These are phyloP conservation scores for Tranzscheliella williamsii DNA, from an alignment of 1,284 basidiomycete species.

Conservation along the genomic window DNA sequence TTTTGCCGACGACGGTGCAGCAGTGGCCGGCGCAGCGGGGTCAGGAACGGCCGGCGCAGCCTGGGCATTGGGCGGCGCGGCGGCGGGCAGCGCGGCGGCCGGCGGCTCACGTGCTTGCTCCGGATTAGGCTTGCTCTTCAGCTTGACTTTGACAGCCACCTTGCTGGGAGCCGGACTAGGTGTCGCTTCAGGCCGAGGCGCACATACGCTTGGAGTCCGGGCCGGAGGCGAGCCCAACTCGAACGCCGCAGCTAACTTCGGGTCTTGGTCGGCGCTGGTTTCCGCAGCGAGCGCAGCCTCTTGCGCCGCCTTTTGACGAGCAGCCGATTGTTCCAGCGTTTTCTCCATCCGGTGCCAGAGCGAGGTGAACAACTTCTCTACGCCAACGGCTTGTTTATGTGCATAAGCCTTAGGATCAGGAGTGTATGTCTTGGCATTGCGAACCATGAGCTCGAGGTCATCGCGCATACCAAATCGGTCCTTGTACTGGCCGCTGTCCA, in stretches of 20 bases:
- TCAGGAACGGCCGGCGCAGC: slow-evolving; percentile 1
- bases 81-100: slow-evolving; percentile 14
- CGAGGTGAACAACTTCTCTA: slow-evolving; percentile 84
- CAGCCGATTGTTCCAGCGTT: slow-evolving; percentile 59
- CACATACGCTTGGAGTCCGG: not conserved
- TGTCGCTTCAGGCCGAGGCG: slow-evolving; percentile 1
- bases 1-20: slow-evolving; percentile 10
- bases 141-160: slow-evolving; percentile 34
- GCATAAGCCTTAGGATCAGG: slow-evolving; percentile 70
- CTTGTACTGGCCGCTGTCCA: slow-evolving; percentile 79
- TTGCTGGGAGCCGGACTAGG: slow-evolving; percentile 14
- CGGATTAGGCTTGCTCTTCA: slow-evolving; percentile 14
- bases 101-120: slow-evolving; percentile 9
- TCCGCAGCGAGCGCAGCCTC: slow-evolving; percentile 20
- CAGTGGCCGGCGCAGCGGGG: slow-evolving; percentile 2
- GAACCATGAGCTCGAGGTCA: slow-evolving; percentile 85
- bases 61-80: slow-evolving; percentile 1
- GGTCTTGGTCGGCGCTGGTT: not conserved
- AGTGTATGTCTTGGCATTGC: slow-evolving; percentile 89
- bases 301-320: slow-evolving; percentile 36
- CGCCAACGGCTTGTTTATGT: slow-evolving; percentile 73
- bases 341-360: slow-evolving; percentile 66
- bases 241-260: too few relatives aligned
- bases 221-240: too few relatives aligned
- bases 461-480: slow-evolving; percentile 80